phyloP scores from a whole-genome alignment of 257 asterid genomes.

The Lithospermum erythrorhizon region DNA sequence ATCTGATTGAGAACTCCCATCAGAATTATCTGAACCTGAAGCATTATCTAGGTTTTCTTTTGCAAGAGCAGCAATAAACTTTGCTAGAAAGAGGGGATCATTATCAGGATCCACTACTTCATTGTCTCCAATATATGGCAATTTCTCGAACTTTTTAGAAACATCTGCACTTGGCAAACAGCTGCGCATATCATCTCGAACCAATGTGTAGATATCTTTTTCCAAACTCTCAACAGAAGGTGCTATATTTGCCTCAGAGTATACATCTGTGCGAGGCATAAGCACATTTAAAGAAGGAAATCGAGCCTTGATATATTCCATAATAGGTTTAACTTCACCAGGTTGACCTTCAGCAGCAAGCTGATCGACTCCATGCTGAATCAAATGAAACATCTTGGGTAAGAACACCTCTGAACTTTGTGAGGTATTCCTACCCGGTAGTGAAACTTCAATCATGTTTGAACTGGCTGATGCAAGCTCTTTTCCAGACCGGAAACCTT shows the following conservation, averaged over 20 bases:
- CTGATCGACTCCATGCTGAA: constrained; percentile 58
- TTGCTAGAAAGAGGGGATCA: constrained; percentile 63
- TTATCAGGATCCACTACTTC: constrained; percentile 17
- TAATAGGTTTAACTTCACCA: constrained; percentile 48
- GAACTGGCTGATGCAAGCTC: constrained; percentile 28
- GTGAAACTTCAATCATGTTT: constrained; percentile 20
- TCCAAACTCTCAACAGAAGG: constrained; percentile 52
- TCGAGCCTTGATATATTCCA: constrained; percentile 43
- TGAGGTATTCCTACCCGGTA: constrained; percentile 19
- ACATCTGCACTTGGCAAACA: constrained; percentile 20
- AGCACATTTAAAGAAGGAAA: constrained; percentile 53
- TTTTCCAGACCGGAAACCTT: constrained; percentile 44
- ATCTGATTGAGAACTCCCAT: constrained; percentile 31
- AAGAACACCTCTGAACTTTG: constrained; percentile 24
- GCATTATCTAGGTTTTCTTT: constrained; percentile 47
- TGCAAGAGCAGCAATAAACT: constrained; percentile 62
- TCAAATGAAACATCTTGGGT: constrained; percentile 39
- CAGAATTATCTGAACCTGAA: constrained; percentile 43
- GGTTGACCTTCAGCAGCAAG: constrained; percentile 54
- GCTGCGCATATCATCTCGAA: constrained; percentile 32
- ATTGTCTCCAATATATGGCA: constrained; percentile 24
- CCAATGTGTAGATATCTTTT: constrained; percentile 42
- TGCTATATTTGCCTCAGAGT: constrained; percentile 22
- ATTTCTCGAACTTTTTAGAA: constrained; percentile 14
- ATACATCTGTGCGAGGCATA: constrained; percentile 27